Conservation (phyloP, 2,329 filamentous ascomycete genomes). For the Cercospora janseana region DNA sequence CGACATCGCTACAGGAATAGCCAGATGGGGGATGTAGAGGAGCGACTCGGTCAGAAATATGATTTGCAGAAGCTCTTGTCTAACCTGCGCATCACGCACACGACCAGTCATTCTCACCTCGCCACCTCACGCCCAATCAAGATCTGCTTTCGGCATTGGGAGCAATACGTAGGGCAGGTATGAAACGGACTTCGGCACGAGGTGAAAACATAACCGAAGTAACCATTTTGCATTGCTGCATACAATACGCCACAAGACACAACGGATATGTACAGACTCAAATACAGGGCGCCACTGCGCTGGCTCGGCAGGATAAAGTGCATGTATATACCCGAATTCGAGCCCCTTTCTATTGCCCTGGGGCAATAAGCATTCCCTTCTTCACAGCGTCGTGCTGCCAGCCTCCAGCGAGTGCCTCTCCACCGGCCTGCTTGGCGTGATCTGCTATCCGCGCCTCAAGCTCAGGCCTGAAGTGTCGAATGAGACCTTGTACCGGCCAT, state of each 20-base stretch:
- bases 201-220: background rate
- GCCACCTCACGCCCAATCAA: too few relatives aligned
- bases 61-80: too few relatives aligned
- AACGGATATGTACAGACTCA: constrained; percentile 13
- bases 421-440: constrained; percentile 70
- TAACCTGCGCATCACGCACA: too few relatives aligned
- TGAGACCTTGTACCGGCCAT: constrained; percentile 97
- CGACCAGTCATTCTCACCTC: too few relatives aligned
- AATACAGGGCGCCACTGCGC: constrained; percentile 6
- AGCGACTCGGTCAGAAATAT: too few relatives aligned
- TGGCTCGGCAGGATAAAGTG: constrained; percentile 1
- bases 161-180: background rate
- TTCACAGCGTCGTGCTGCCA: constrained; percentile 74
- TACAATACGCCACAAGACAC: constrained; percentile 6
- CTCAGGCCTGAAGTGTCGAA: constrained; percentile 96
- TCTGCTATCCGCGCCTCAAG: constrained; percentile 86
- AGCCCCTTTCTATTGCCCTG: constrained; percentile 74
- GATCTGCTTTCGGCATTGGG: too few relatives aligned
- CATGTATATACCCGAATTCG: background rate
- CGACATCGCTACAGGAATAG: too few relatives aligned
- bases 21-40: too few relatives aligned
- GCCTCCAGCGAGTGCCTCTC: constrained; percentile 76
- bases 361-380: constrained; percentile 81
- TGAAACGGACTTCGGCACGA: background rate
- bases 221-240: constrained; percentile 9